Percentiles rank a stretch among this genome's conserved stretches.
Conservation (phyloP, 106 monocot species). For the Chionographis japonica region DNA sequence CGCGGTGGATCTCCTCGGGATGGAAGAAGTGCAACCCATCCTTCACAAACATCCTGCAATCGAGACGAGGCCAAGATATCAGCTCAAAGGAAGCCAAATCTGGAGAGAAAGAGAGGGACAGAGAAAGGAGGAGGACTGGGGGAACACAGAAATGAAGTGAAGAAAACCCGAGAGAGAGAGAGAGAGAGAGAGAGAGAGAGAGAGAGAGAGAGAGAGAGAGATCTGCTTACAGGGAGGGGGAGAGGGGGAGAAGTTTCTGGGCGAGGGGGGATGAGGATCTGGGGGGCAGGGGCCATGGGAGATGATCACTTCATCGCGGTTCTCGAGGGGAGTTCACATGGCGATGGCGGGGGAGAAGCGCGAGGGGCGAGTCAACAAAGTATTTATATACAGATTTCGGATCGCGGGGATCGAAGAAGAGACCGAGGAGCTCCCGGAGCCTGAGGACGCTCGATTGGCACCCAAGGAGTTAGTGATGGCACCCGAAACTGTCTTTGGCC, state of each 20-base stretch:
- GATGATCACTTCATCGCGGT: slow-evolving; percentile 1
- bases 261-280: not conserved
- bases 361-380: not conserved
- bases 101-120: not conserved
- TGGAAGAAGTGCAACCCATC: slow-evolving; percentile 81
- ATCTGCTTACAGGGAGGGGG: not conserved
- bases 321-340: slow-evolving; percentile 19
- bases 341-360: slow-evolving; percentile 5
- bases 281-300: not conserved
- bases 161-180: too few species aligned
- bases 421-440: too few species aligned
- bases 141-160: too few species aligned
- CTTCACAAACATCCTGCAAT: not conserved
- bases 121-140: not conserved
- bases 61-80: not conserved
- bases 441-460: too few species aligned
- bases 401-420: too few species aligned
- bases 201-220: too few species aligned
- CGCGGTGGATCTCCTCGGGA: slow-evolving; percentile 15
- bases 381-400: too few species aligned
- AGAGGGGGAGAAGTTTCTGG: not conserved
- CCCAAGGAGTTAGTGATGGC: too few species aligned
- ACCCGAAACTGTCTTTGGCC: too few species aligned
- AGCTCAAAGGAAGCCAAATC: not conserved
- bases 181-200: too few species aligned